A percentile compares a stretch with the other conserved stretches of the same genome.
These are phyloP conservation scores for Hortiboletus campestris DNA, from an alignment of 768 basidiomycete species.

Conservation along the genomic window DNA sequence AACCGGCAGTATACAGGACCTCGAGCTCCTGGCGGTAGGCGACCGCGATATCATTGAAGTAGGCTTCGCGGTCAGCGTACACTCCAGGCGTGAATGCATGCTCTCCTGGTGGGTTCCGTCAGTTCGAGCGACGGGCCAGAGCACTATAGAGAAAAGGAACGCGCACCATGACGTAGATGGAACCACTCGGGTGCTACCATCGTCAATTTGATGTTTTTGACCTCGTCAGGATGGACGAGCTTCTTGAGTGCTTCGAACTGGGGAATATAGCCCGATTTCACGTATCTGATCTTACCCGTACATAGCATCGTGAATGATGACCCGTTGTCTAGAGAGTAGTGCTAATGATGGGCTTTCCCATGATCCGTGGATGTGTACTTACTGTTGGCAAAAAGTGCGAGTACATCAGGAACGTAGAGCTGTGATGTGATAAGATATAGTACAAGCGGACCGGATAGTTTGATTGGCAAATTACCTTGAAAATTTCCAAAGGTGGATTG, in stretches of 20 bases:
- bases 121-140: neutral
- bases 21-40: conserved; percentile 47
- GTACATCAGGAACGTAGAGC: conserved; percentile 28
- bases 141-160: neutral
- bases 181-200: conserved; percentile 72
- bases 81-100: conserved; percentile 20
- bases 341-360: neutral
- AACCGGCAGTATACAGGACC: conserved; percentile 44
- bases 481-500: conserved; percentile 25
- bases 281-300: conserved; percentile 62
- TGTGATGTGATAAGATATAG: neutral
- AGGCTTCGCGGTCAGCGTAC: conserved; percentile 35
- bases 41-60: conserved; percentile 47
- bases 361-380: neutral
- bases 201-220: conserved; percentile 67
- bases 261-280: conserved; percentile 58
- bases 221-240: conserved; percentile 58
- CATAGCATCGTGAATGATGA: conserved; percentile 23
- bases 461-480: conserved; percentile 15
- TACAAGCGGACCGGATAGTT: no score
- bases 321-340: conserved; percentile 12
- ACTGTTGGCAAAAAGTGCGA: conserved; percentile 22
- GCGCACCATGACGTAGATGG: conserved; percentile 61
- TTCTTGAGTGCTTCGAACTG: conserved; percentile 62
- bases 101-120: conserved; percentile 12